phyloP scores from a whole-genome alignment of 2,329 filamentous ascomycete genomes.

The Emericellopsis cladophorae region DNA sequence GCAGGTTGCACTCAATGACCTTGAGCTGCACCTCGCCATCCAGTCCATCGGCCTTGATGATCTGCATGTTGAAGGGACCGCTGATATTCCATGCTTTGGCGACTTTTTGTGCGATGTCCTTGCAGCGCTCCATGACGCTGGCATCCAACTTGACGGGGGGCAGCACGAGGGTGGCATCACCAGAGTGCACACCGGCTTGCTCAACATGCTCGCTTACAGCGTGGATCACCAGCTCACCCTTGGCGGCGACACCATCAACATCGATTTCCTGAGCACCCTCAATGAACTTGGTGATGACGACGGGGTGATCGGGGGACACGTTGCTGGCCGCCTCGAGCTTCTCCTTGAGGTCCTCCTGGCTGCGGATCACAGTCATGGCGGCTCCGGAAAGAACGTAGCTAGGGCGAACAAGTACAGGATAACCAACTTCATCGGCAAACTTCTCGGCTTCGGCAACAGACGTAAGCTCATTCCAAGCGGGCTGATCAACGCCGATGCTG shows the following conservation, averaged over 20 bases:
- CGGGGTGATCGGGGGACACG: constrained; percentile 91
- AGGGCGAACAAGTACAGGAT: constrained; percentile 89
- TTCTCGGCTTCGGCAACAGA: constrained; percentile 77
- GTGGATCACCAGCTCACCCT: constrained; percentile 79
- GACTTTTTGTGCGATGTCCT: constrained; percentile 92
- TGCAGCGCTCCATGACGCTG: constrained; percentile 69
- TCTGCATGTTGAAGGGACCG: constrained; percentile 99
- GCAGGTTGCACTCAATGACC: constrained; percentile 97
- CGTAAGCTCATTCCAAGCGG: constrained; percentile 93
- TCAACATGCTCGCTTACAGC: constrained; percentile 94
- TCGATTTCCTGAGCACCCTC: constrained; percentile 95
- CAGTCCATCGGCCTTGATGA: constrained; percentile 80
- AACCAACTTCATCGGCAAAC: constrained; percentile 76
- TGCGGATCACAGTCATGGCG: constrained; percentile 94
- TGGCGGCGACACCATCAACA: constrained; percentile 80
- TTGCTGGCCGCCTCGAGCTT: constrained; percentile 84
- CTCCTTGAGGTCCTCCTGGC: constrained; percentile 79
- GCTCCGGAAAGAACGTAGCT: constrained; percentile 94
- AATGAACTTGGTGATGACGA: constrained; percentile 97
- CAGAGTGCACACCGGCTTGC: constrained; percentile 94
- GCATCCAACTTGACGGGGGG: constrained; percentile 73
- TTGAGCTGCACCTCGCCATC: constrained; percentile 69
- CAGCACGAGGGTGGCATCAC: constrained; percentile 88
- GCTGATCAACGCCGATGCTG: constrained; percentile 92
- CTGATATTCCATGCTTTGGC: constrained; percentile 96